These are phyloP conservation scores for Wolfiporia cocos DNA, from an alignment of 1,284 basidiomycete genomes.

Conservation along the genomic window DNA sequence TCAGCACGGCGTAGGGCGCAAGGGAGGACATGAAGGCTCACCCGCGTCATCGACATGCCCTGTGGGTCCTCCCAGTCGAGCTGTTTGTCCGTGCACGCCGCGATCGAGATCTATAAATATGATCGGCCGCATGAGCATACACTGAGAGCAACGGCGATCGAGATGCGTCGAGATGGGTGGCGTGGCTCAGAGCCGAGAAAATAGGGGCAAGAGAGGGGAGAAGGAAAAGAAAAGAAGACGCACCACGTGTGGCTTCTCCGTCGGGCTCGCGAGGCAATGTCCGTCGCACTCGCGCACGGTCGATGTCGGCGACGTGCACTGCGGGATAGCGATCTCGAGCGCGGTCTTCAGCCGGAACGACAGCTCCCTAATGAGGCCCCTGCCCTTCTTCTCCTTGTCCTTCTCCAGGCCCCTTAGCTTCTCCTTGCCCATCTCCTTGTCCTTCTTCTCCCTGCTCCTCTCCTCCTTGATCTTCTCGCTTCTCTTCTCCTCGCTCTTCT, in stretches of 20 bases:
- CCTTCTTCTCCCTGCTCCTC: too few species aligned
- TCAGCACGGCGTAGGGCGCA: not conserved
- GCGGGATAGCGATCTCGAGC: slow-evolving; percentile 1
- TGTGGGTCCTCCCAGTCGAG: slow-evolving; percentile 15
- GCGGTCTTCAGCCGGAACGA: too few species aligned
- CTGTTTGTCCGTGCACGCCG: slow-evolving; percentile 18
- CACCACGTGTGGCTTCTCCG: slow-evolving; percentile 13
- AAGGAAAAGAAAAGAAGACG: not conserved
- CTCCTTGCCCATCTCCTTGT: too few species aligned
- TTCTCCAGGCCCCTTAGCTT: too few species aligned
- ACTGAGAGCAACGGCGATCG: too few species aligned
- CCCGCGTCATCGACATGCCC: slow-evolving; percentile 16
- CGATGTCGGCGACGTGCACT: slow-evolving; percentile 8
- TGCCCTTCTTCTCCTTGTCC: too few species aligned
- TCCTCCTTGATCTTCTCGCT: too few species aligned
- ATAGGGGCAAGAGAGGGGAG: too few species aligned
- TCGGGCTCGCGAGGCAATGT: slow-evolving; percentile 8
- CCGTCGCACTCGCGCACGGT: slow-evolving; percentile 10
- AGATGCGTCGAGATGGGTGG: too few species aligned
- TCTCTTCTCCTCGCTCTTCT: too few species aligned
- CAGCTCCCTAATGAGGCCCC: too few species aligned
- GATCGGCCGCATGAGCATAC: not conserved
- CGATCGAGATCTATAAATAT: slow-evolving; percentile 15
- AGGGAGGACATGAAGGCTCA: not conserved
- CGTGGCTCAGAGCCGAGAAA: too few species aligned